A percentile compares a stretch with the other conserved stretches of the same genome.
phyloP scores from a whole-genome alignment of 768 basidiomycete genomes.

The Exidia glandulosa region DNA sequence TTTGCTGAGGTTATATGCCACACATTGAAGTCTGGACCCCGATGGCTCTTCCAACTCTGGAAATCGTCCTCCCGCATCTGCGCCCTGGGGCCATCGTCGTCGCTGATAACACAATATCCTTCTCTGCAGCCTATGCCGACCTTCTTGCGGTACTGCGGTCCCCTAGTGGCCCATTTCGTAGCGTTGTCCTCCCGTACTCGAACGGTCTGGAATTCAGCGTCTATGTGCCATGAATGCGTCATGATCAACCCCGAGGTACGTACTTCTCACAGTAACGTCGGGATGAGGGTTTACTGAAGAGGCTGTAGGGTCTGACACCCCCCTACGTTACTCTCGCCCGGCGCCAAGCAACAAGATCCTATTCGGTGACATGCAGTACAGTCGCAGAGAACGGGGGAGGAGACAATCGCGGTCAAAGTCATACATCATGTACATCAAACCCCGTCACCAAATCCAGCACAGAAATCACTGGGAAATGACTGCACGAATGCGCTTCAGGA shows the following conservation, averaged over 20 bases:
- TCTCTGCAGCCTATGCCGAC: background rate
- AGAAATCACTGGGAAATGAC: too few relatives aligned
- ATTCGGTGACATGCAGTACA: too few relatives aligned
- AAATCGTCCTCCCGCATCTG: background rate
- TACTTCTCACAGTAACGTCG: background rate
- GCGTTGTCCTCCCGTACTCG: background rate
- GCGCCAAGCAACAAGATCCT: too few relatives aligned
- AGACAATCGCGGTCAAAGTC: too few relatives aligned
- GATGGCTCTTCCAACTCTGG: background rate
- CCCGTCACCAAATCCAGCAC: too few relatives aligned
- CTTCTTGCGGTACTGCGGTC: background rate
- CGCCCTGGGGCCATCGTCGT: background rate
- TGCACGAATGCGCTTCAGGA: too few relatives aligned
- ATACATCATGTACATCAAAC: too few relatives aligned
- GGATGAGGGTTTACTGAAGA: too few relatives aligned
- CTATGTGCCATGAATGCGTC: background rate
- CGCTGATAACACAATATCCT: background rate
- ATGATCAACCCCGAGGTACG: background rate
- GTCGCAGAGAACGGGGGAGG: too few relatives aligned
- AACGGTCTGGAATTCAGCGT: background rate
- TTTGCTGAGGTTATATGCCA: background rate
- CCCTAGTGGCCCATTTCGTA: background rate
- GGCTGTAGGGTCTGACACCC: too few relatives aligned
- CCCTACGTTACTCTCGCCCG: too few relatives aligned
- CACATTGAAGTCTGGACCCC: background rate